Percentiles rank a stretch among this genome's conserved stretches.
These are phyloP conservation scores for Ganoderma lingzhi DNA, from an alignment of 1,284 basidiomycete genomes.

Conservation along the genomic window DNA sequence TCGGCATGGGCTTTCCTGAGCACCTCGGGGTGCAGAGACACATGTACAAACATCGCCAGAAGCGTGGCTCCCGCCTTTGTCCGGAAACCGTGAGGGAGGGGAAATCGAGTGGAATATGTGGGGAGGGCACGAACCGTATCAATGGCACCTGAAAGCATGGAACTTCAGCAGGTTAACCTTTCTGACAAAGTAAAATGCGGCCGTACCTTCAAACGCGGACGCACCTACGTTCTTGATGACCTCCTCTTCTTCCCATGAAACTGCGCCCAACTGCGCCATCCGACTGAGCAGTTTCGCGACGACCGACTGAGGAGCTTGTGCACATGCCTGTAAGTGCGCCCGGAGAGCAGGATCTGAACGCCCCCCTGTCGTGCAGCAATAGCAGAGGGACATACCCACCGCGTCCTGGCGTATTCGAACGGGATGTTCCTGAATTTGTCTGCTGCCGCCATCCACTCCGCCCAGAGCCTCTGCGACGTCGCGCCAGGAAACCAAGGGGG, in stretches of 20 bases:
- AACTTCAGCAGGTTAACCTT: too few species aligned
- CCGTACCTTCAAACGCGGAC: too few species aligned
- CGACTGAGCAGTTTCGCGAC: too few species aligned
- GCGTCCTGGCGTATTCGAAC: slow-evolving; percentile 9
- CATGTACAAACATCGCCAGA: slow-evolving; percentile 30
- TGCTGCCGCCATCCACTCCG: slow-evolving; percentile 10
- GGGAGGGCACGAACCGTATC: slow-evolving; percentile 20
- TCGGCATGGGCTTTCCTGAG: slow-evolving; percentile 40
- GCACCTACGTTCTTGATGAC: too few species aligned
- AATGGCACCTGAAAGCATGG: slow-evolving; percentile 14
- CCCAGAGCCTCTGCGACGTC: slow-evolving; percentile 17
- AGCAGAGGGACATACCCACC: slow-evolving; percentile 9
- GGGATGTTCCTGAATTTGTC: slow-evolving; percentile 15
- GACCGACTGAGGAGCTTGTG: too few species aligned
- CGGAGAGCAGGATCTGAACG: too few species aligned
- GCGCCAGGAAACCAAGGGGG: slow-evolving; percentile 16
- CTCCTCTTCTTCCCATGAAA: too few species aligned
- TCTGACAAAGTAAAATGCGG: too few species aligned
- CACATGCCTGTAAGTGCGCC: too few species aligned
- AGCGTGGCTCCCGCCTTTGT: slow-evolving; percentile 34
- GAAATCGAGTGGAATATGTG: not conserved
- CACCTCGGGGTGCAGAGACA: slow-evolving; percentile 36
- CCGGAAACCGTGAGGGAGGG: not conserved
- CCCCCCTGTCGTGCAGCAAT: not conserved
- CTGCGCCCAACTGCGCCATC: too few species aligned